A percentile compares a stretch with the other conserved stretches of the same genome.
Evolutionary conservation across 768 basidiomycete genomes (phyloP).

Genomic region (Galerina marginata): DNA sequence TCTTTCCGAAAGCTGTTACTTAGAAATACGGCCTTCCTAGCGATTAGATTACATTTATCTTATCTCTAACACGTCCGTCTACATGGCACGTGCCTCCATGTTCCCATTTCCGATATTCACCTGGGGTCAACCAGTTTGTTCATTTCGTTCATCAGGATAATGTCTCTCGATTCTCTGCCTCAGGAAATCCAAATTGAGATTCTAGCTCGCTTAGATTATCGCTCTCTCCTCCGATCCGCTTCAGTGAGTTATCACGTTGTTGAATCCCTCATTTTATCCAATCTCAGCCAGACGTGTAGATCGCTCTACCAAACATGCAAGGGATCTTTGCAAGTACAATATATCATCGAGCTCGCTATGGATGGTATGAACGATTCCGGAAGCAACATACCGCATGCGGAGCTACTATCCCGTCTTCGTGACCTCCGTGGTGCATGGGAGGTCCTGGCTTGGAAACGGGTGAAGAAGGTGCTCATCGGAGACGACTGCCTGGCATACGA

Average conservation of each 20-base stretch:
- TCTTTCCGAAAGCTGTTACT: too few species aligned
- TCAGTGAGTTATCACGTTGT: background rate
- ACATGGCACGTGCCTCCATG: too few species aligned
- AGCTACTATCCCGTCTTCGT: background rate
- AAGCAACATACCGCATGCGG: background rate
- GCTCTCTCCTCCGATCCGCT: background rate
- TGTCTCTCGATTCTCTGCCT: background rate
- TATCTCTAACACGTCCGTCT: too few species aligned
- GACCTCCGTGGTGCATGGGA: constrained; percentile 4
- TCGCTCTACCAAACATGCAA: background rate
- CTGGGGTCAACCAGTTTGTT: too few species aligned
- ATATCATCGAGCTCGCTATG: background rate
- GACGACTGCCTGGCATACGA: background rate
- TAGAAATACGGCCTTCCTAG: too few species aligned
- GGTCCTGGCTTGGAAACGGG: background rate
- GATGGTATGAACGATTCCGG: background rate
- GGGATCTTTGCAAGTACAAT: background rate
- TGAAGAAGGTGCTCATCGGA: background rate
- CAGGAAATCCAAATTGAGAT: background rate
- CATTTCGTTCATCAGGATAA: background rate
- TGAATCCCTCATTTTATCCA: too few species aligned
- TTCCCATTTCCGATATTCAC: too few species aligned
- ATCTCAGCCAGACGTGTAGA: background rate
- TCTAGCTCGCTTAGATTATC: background rate
- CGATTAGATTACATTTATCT: too few species aligned